Percentiles rank a stretch among this genome's conserved stretches.
phyloP scores from a whole-genome alignment of 2,329 filamentous ascomycete species.

The Botryotinia convoluta region DNA sequence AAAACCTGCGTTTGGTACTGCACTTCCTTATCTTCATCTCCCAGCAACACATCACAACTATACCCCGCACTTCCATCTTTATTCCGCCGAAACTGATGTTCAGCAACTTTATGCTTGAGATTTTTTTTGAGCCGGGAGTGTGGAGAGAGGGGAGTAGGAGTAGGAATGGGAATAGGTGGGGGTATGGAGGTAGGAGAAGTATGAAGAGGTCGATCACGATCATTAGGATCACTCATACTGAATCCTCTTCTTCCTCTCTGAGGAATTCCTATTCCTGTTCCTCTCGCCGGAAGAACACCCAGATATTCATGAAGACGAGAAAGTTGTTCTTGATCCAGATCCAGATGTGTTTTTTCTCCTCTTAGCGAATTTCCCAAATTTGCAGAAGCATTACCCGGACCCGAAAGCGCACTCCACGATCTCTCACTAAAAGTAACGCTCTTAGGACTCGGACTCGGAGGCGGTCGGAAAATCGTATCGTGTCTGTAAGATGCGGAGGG shows the following conservation, averaged over 20 bases:
- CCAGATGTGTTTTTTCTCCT: too few species aligned
- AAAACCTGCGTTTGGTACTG: background rate
- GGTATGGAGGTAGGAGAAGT: background rate
- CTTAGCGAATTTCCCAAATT: too few species aligned
- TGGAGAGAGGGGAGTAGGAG: background rate
- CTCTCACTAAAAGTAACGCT: background rate
- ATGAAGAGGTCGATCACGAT: background rate
- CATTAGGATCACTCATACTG: background rate
- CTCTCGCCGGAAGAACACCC: background rate
- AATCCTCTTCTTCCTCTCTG: background rate
- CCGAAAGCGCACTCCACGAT: background rate
- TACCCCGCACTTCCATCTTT: too few species aligned
- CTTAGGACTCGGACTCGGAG: background rate
- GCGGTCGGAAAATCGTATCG: slow-evolving; percentile 1
- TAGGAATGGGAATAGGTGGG: accelerated
- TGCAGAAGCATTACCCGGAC: background rate
- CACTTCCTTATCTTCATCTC: background rate
- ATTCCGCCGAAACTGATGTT: background rate
- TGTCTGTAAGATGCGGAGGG: background rate
- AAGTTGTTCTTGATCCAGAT: background rate
- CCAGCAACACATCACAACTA: background rate
- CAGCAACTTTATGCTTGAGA: background rate
- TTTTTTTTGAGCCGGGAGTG: background rate
- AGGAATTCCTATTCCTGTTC: background rate
- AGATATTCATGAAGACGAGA: background rate